Conservation (phyloP, 805 yeast genomes). For the Candida anglica region DNA sequence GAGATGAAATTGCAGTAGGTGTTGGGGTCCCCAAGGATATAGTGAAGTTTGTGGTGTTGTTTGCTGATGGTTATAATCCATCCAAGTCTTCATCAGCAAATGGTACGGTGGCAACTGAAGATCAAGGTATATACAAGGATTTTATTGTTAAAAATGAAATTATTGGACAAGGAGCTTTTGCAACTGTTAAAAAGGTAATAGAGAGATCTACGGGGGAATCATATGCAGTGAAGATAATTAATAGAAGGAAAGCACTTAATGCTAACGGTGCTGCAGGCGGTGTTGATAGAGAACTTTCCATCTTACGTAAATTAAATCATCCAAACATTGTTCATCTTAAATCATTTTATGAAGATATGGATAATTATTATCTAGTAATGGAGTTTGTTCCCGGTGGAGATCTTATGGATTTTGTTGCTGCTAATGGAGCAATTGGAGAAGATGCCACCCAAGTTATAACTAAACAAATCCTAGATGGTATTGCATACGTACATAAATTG, state of each 20-base stretch:
- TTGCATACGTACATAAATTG: slow-evolving; percentile 78
- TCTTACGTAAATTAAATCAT: slow-evolving; percentile 73
- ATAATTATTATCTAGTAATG: slow-evolving; percentile 85
- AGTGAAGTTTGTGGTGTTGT: slow-evolving; percentile 47
- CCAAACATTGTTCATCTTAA: slow-evolving; percentile 80
- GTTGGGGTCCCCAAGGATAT: slow-evolving; percentile 76
- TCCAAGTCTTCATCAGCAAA: slow-evolving; percentile 18
- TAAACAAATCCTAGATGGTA: slow-evolving; percentile 78
- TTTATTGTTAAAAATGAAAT: slow-evolving; percentile 80
- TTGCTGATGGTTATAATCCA: slow-evolving; percentile 40
- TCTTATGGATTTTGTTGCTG: slow-evolving; percentile 93
- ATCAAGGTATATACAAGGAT: slow-evolving; percentile 60
- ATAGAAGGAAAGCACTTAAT: slow-evolving; percentile 67
- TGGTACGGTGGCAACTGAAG: slow-evolving; percentile 22
- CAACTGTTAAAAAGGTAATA: slow-evolving; percentile 87
- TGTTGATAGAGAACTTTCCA: slow-evolving; percentile 81
- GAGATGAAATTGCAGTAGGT: slow-evolving; percentile 91
- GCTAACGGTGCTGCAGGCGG: slow-evolving; percentile 71
- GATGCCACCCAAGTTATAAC: slow-evolving; percentile 85
- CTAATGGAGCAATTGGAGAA: slow-evolving; percentile 88
- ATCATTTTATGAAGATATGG: slow-evolving; percentile 81
- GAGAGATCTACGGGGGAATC: slow-evolving; percentile 82
- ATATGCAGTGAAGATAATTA: slow-evolving; percentile 87
- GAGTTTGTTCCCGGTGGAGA: slow-evolving; percentile 97
- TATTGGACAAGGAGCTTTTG: slow-evolving; percentile 98